Conservation (phyloP, 2,329 filamentous ascomycete species). For the Pseudocercospora fijiensis region DNA sequence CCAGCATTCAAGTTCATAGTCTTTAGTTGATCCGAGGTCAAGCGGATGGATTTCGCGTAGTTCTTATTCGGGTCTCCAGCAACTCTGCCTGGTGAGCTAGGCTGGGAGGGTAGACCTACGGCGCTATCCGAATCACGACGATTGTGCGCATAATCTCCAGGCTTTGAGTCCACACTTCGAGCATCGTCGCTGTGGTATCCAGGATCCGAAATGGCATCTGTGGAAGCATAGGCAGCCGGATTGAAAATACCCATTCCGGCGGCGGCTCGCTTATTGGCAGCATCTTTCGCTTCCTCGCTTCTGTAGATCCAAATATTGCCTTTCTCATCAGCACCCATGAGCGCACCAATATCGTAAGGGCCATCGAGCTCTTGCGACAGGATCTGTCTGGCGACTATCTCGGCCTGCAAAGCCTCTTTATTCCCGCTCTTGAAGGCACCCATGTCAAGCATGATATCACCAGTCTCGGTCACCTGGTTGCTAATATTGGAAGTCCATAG, state of each 20-base stretch:
- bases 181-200: constrained; percentile 90
- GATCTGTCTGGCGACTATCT: constrained; percentile 90
- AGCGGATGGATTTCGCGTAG: constrained; percentile 91
- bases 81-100: constrained; percentile 49
- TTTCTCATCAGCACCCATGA: constrained; percentile 92
- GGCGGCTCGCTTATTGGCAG: constrained; percentile 65
- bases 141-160: constrained; percentile 48
- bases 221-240: constrained; percentile 55
- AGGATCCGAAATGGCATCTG: constrained; percentile 87
- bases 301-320: constrained; percentile 99
- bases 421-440: constrained; percentile 93
- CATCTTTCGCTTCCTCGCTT: constrained; percentile 92
- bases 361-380: constrained; percentile 90
- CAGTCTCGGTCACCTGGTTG: constrained; percentile 84
- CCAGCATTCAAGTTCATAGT: constrained; percentile 76
- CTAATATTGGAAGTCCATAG: constrained; percentile 89
- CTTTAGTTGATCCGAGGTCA: constrained; percentile 95
- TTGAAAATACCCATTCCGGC: constrained; percentile 52
- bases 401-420: constrained; percentile 84
- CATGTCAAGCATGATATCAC: constrained; percentile 98
- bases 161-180: constrained; percentile 52
- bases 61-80: constrained; percentile 73
- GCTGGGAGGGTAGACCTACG: constrained; percentile 62
- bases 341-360: constrained; percentile 90
- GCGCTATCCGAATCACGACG: constrained; percentile 70